Conservation (phyloP, 2,329 filamentous ascomycete species). For the Coniochaeta ligniaria region DNA sequence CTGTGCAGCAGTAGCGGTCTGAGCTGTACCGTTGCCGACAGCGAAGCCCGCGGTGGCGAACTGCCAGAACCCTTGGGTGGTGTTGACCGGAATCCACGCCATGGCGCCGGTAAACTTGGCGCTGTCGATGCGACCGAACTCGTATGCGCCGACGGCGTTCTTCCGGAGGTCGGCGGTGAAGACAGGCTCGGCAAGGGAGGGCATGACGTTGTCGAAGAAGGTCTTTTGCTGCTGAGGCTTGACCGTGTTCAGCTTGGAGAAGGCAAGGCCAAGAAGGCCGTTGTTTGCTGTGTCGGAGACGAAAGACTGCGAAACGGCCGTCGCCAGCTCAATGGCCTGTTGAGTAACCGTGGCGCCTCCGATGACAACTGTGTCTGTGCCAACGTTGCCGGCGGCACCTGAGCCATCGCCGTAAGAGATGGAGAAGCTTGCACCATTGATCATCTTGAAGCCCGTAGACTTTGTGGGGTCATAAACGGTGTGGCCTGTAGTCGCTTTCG, state of each 20-base stretch:
- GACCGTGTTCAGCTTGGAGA: constrained; percentile 58
- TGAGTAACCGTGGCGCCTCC: constrained; percentile 53
- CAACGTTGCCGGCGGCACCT: constrained; percentile 55
- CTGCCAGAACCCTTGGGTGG: constrained; percentile 61
- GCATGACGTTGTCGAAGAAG: constrained; percentile 65
- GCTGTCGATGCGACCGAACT: constrained; percentile 65
- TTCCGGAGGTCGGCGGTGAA: constrained; percentile 65
- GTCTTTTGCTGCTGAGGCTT: constrained; percentile 57
- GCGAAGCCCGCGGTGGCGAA: constrained; percentile 50
- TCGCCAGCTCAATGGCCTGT: constrained; percentile 64
- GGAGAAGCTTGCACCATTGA: constrained; percentile 45
- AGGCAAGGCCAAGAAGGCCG: constrained; percentile 64
- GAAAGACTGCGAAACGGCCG: constrained; percentile 49
- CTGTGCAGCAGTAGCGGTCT: constrained; percentile 29
- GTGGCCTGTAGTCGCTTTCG: constrained; percentile 39
- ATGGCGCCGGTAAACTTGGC: constrained; percentile 57
- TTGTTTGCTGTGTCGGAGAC: constrained; percentile 52
- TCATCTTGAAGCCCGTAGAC: constrained; percentile 24
- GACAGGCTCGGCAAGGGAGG: constrained; percentile 54
- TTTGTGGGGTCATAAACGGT: constrained; percentile 26
- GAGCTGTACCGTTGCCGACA: constrained; percentile 37
- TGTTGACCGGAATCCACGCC: constrained; percentile 54
- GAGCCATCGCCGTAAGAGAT: constrained; percentile 66
- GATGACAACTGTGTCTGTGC: constrained; percentile 59
- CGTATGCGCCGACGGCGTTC: constrained; percentile 56